Evolutionary conservation across 768 basidiomycete genomes (phyloP), one percentile per base, ranked within the genome.

Genomic region (Termitomyces sp.): DNA sequence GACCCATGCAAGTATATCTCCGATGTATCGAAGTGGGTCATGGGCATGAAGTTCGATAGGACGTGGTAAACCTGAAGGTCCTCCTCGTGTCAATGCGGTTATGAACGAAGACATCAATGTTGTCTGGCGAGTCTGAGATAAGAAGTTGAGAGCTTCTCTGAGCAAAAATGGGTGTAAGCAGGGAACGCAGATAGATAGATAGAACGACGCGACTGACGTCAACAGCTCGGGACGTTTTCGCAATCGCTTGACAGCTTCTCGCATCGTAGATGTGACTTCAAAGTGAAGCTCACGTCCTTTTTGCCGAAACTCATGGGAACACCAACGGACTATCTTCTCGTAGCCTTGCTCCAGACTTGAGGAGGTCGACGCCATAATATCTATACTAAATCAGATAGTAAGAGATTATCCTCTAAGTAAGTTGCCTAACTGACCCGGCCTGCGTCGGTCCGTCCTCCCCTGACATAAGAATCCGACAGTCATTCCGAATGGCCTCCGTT

Each of bases 1-100:
- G 0, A 98, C 86, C 96, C 96, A 98, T 0, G 95, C 96, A 8
- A 98, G 84, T 91, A 98, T 98, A 71, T 98, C 96, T 14, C 97
- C 97, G 14, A 96, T 85, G 67, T 99, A 99, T 32, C 96, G 85
- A 61, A 94, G 80, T 0, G 97, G 96, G 68, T 99, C 97, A 64
- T 99, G 97, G 0, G 97, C 97, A 66, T 99, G 97, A 3, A 99
- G 78, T 68, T 98, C 97, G 59, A 99, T 98, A 0, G 96, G 93
- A 5, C 95, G 82, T 11, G 95, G 92, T 7, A 89, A 75, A 41
- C 89, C 92, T 40, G 85, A 88, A 1, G 85, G 90, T 1, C 90
- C 91, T 6, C 95, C 94, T 12, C 91, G 82, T 0, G 94, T 98
- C 9, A 98, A 76, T 0, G 95, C 94, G 14, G 86, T 82, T 41